Evolutionary conservation across 1,284 basidiomycete species (phyloP), one percentile per base, ranked within the genome.

Genomic region (Dichomitus squalens): DNA sequence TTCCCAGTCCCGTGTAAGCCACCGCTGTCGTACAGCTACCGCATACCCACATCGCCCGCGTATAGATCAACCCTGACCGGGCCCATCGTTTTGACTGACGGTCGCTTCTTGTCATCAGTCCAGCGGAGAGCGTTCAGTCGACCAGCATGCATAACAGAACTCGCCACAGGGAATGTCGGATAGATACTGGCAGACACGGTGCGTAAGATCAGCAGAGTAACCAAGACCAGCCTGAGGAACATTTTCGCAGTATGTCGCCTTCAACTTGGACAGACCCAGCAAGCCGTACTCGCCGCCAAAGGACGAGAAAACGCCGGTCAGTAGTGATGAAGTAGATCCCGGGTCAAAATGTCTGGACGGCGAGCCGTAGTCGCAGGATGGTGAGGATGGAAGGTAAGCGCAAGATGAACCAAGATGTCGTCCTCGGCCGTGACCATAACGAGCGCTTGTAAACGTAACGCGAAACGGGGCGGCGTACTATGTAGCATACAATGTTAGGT

Each of bases 101-200:
- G 84, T 14, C 59, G 59, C 1, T 57, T 64, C 7, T 70, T 68
- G 44, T 82, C 78, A 39, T 85, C 81, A 27, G 72, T 70, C 84
- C 84, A 86, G 6, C 66, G 74, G 3, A 84, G 66, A 4, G 64
- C 53, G 35, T 71, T 72, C 9, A 73, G 66, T 38, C 71, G 65
- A 16, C 80, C 82, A 41, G 76, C 75, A 29, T 64, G 64, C 64
- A 76, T 78, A 1, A 77, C 71, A 0, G 82, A 80, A 39, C 66
- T 71, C 34, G 76, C 69, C n/a, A 79, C 55, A 16, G 84, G 84
- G n/a, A 72, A 67, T 1, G 77, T 83, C 0, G 79, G 77, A 60
- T 80, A 84, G 23, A 85, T 64, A 1, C 60, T 51, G 25, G 63
- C 69, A 31, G 49, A 59, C 43, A 60, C 70, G 12, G 44, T 33